Evolutionary conservation across 2,329 filamentous ascomycete species (phyloP), one percentile per base, ranked within the genome.

Genomic region (Aspergillus sergii): DNA sequence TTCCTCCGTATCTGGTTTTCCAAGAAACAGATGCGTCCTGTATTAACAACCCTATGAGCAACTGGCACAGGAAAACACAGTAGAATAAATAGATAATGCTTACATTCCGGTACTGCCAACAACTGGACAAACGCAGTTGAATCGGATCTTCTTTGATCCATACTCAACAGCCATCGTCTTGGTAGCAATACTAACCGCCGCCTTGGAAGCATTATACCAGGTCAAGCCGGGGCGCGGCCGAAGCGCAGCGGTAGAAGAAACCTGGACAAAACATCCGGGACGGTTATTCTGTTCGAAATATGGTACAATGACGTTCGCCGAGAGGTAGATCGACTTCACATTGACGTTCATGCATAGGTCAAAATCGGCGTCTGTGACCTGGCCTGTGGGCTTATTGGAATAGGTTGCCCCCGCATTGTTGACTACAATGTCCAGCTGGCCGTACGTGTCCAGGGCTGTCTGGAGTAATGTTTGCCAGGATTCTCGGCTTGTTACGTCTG

Each of bases 21-120:
- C 78, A 32, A 79, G 79, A 66, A 84, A 85, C 45, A 91, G 80
- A 16, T 86, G 87, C 0, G 89, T 91, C 36, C 82, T 85, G 2
- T 84, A 51, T 51, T 10, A 9, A 51, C 4, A 9, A 86, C 1
- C 32, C 34, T 23, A n/a, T 61, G 56, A 57, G 12, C 16, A 50
- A 36, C n/a, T 11, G 36, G 34, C 39, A 11, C 45, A 30, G 30
- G 8, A 26, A 50, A 34, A n/a, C 14, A n/a, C 9, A 10, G 19
- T 3, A 11, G n/a, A 4, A n/a, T 1, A n/a, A 12, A 51, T 4
- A 21, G 48, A 32, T 11, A 3, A 32, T 51, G 56, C 66, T 68
- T 23, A 70, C 69, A 72, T 58, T 11, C 64, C 70, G 14, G 70
- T 72, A 28, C 66, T 69, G 16, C 69, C 67, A 34, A 72, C 63